Base-by-base conservation (phyloP, 1,284 basidiomycete genomes). In the Moesziomyces sp. region DNA sequence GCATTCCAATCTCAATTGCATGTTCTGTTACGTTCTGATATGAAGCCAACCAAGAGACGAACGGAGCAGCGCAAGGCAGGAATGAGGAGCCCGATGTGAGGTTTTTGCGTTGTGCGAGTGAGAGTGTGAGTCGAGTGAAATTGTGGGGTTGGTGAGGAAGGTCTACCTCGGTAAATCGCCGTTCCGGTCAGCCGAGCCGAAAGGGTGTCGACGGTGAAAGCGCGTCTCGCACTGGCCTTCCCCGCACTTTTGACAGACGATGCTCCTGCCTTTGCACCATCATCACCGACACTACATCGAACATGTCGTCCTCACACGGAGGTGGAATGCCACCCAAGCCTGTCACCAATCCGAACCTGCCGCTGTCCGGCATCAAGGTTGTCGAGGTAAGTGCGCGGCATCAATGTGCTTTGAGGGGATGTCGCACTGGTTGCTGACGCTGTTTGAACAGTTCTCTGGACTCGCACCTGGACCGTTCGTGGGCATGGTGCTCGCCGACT, bases 381-480 rank as follows among this genome's bases (percentile, higher is more conserved):
- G 56, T 74, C 30, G 71, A 74, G 45, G 66, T 69, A 52, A 55
- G 66, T 59, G 10, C 16, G 30, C 18, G 18, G 30, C 30, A 33
- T 33, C 30, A 11, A 13, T 11, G 30, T 33, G 30, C 11, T 11
- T 13, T 3, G 30, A 33, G 30, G 30, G 30, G 30, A 33, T 13
- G 3, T 33, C 13, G 30, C 30, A 33, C 2, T 33, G 30, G 2
- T 13, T 49, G 52, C 46, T 54, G 47, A 45, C 52, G 5, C 6
- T 14, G 18, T 26, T 13, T 14, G 14, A 24, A 46, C 73, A 93
- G 90, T 93, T 93, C 78, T 92, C 90, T 26, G 92, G 92, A n/a
- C 86, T 93, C 16, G 92, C 92, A 6, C 92, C 92, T 2, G 92
- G 89, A 1, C 92, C 92, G 0, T 92, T 91, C 74, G 89, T 91